Percentiles rank a stretch among this genome's conserved stretches.
Conservation (phyloP, 2,329 filamentous ascomycete species). For the Arthroderma uncinatum region DNA sequence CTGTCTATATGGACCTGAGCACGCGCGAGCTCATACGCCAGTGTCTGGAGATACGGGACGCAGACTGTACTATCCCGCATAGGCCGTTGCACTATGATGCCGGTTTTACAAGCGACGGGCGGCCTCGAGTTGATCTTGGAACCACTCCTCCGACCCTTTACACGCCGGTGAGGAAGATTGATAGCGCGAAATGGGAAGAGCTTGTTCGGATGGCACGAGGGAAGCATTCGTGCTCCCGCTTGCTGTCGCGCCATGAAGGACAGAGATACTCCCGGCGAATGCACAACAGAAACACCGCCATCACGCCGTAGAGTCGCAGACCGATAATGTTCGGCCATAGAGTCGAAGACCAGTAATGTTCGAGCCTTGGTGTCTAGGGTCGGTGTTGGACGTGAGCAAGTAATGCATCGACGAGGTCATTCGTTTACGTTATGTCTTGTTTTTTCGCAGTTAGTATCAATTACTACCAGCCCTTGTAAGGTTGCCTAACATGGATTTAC, state of each 20-base stretch:
- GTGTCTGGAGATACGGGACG: conserved; percentile 28
- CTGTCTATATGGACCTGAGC: conserved; percentile 27
- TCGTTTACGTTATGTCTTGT: neutral
- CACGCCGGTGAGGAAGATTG: neutral
- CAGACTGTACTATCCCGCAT: conserved; percentile 6
- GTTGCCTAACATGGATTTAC: no score
- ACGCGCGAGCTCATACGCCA: conserved; percentile 32
- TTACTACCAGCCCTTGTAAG: no score
- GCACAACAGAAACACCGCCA: neutral
- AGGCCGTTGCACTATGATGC: conserved; percentile 14
- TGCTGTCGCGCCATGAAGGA: conserved; percentile 9
- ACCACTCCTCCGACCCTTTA: neutral
- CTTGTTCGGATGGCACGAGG: conserved; percentile 19
- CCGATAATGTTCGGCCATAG: no score
- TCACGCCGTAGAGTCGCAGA: neutral
- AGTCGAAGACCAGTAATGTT: no score
- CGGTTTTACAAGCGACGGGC: neutral
- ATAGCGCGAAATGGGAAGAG: conserved; percentile 26
- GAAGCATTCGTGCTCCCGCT: conserved; percentile 17
- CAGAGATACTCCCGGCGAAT: neutral
- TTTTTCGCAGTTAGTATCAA: neutral
- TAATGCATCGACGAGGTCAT: neutral
- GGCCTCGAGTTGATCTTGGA: neutral
- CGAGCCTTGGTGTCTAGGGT: no score
- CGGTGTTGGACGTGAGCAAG: neutral